Percentiles rank a stretch among this genome's conserved stretches.
Conservation (phyloP, 495 filamentous ascomycete genomes). For the Trypethelium eluteriae region DNA sequence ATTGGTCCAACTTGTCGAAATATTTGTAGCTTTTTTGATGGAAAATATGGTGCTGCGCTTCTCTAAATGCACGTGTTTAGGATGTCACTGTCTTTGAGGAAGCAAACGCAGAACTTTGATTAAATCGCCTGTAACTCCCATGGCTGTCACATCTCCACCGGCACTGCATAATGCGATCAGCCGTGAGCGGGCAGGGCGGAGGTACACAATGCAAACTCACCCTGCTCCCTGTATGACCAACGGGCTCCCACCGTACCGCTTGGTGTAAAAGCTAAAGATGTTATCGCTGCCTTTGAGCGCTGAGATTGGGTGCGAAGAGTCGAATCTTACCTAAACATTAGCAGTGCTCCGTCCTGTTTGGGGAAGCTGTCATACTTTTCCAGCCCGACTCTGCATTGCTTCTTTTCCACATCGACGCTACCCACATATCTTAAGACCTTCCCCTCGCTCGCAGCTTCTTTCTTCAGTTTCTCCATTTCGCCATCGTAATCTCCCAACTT, state of each 20-base stretch:
- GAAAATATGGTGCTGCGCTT: too few species aligned
- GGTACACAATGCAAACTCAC: conserved; percentile 28
- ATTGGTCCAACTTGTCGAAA: too few species aligned
- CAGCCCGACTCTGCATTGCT: conserved; percentile 77
- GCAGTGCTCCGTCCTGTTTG: neutral
- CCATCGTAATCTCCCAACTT: conserved; percentile 68
- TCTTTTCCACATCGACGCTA: conserved; percentile 70
- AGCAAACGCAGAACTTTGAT: conserved; percentile 62
- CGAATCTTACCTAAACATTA: conserved; percentile 25
- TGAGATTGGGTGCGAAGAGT: conserved; percentile 64
- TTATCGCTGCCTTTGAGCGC: conserved; percentile 94
- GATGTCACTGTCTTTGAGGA: neutral
- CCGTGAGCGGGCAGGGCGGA: neutral
- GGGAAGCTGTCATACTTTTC: conserved; percentile 47
- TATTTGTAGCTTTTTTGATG: too few species aligned
- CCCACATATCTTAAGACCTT: conserved; percentile 94
- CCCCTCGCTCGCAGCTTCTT: conserved; percentile 66
- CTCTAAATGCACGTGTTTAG: too few species aligned
- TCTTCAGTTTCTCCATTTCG: conserved; percentile 76
- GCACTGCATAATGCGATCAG: conserved; percentile 41
- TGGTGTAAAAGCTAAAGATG: conserved; percentile 95
- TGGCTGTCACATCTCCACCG: conserved; percentile 89
- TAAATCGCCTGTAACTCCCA: conserved; percentile 87
- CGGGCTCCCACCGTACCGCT: conserved; percentile 81
- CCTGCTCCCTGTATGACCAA: conserved; percentile 92